Conservation (phyloP, 2,329 filamentous ascomycete genomes). For the Metarhizium rileyi region DNA sequence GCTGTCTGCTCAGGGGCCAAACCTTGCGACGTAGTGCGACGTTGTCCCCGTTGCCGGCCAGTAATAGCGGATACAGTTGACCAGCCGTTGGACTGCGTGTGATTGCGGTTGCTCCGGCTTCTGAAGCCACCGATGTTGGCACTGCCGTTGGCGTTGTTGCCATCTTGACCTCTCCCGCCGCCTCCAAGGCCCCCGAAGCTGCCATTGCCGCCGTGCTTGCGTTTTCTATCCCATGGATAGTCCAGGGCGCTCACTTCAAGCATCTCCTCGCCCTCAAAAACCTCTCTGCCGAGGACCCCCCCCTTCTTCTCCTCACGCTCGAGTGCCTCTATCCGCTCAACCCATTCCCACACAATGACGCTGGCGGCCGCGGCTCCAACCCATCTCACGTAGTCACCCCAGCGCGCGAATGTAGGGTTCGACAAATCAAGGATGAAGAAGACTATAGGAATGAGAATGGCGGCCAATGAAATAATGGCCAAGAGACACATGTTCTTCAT, state of each 20-base stretch:
- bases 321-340: constrained; percentile 84
- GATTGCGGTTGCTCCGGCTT: not conserved
- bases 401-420: constrained; percentile 74
- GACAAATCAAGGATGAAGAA: constrained; percentile 91
- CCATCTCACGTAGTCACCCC: constrained; percentile 94
- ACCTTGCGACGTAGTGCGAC: constrained; percentile 9
- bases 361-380: constrained; percentile 90
- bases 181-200: constrained; percentile 6
- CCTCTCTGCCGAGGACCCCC: constrained; percentile 79
- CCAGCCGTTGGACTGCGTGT: constrained; percentile 16
- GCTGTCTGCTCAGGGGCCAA: constrained; percentile 13
- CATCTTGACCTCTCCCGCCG: constrained; percentile 12
- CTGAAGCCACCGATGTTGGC: not conserved
- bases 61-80: constrained; percentile 17
- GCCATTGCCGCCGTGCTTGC: constrained; percentile 24
- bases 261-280: constrained; percentile 93
- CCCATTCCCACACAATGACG: constrained; percentile 98
- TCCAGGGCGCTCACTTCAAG: constrained; percentile 52
- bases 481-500: constrained; percentile 86
- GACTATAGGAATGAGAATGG: constrained; percentile 81
- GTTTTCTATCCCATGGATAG: constrained; percentile 35
- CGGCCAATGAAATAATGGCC: constrained; percentile 64
- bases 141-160: not conserved
- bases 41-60: constrained; percentile 16
- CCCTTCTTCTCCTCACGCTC: constrained; percentile 92